Conservation (phyloP, 306 rosid genomes). For the Pachyrhizus erosus region DNA sequence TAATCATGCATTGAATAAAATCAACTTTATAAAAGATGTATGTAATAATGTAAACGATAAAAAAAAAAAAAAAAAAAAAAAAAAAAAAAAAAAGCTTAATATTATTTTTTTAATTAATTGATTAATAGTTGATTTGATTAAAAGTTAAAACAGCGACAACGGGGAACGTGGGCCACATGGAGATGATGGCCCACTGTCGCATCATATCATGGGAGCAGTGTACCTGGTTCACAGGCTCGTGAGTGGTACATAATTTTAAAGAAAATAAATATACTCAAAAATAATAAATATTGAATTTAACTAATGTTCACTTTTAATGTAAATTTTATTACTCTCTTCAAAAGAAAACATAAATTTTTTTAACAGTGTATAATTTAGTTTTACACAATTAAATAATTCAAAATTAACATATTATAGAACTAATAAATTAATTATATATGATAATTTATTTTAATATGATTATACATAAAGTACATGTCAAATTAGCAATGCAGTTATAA, state of each 20-base stretch:
- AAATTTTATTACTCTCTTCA: not conserved
- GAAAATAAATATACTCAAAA: not conserved
- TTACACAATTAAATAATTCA: no score
- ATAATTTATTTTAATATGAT: no score
- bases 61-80: not conserved
- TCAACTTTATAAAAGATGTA: not conserved
- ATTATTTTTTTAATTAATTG: not conserved
- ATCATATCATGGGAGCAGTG: constrained; percentile 6
- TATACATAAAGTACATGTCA: no score
- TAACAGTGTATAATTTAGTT: no score
- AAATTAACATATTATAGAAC: no score
- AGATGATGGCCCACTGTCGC: constrained; percentile 32
- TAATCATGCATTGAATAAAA: not conserved
- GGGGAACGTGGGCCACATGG: constrained; percentile 42
- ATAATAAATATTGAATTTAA: not conserved
- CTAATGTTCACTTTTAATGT: not conserved
- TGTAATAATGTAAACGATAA: no score
- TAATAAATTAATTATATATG: no score
- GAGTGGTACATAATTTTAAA: not conserved
- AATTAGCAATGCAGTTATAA: no score
- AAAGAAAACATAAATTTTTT: not conserved
- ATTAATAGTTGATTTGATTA: not conserved
- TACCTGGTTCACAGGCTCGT: not conserved
- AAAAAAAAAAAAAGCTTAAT: not conserved
- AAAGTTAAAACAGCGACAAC: not conserved